phyloP scores from a whole-genome alignment of 2,329 filamentous ascomycete genomes.

The Aspergillus fijiensis region DNA sequence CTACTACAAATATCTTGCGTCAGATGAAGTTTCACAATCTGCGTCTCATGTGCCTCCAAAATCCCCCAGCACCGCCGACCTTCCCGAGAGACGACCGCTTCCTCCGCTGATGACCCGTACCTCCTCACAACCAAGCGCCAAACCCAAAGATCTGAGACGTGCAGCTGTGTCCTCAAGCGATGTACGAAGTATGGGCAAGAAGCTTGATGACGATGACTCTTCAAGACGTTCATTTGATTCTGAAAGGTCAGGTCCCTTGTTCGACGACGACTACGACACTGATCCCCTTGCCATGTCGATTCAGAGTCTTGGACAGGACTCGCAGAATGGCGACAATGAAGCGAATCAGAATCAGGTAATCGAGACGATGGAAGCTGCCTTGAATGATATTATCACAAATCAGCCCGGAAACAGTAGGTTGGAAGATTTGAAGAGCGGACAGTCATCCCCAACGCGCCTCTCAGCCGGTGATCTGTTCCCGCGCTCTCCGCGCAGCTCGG shows the following conservation, averaged over 20 bases:
- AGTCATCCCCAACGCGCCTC: conserved; percentile 43
- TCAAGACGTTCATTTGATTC: conserved; percentile 72
- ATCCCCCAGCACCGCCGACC: conserved; percentile 23
- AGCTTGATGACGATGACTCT: conserved; percentile 47
- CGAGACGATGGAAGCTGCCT: conserved; percentile 85
- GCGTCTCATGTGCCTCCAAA: conserved; percentile 20
- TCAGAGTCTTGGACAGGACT: conserved; percentile 74
- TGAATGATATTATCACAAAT: conserved; percentile 89
- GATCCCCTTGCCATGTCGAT: conserved; percentile 75
- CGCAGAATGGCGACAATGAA: conserved; percentile 52
- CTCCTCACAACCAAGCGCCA: conserved; percentile 47
- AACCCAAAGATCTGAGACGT: conserved; percentile 55
- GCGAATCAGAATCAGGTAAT: conserved; percentile 75
- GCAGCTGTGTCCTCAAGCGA: conserved; percentile 63
- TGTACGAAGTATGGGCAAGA: conserved; percentile 50
- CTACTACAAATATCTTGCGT: conserved; percentile 92
- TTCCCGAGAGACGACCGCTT: conserved; percentile 40
- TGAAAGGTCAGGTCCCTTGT: conserved; percentile 58
- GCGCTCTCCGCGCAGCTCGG: conserved; percentile 61
- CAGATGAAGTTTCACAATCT: conserved; percentile 63
- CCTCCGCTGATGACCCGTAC: conserved; percentile 49
- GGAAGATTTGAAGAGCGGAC: conserved; percentile 37
- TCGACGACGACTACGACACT: conserved; percentile 74
- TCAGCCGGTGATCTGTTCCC: conserved; percentile 52
- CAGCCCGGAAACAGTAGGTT: conserved; percentile 52